Percentiles rank a stretch among this genome's conserved stretches.
Conservation (phyloP, 176 grass and related monocot genomes). For the Saccharum spontaneum region DNA sequence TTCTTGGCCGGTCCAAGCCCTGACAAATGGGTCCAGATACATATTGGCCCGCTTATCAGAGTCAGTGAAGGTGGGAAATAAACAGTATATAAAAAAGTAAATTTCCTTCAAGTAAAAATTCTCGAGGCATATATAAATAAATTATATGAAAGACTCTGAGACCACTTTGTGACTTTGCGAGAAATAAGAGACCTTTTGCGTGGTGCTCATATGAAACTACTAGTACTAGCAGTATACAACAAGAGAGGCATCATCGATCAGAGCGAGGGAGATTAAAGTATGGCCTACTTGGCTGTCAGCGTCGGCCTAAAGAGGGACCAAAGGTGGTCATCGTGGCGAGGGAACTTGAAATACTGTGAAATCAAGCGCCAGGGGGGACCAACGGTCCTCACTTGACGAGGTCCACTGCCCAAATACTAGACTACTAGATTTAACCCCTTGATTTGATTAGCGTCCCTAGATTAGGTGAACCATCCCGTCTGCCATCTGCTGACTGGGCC, state of each 20-base stretch:
- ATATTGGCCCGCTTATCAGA: background rate
- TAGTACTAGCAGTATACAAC: background rate
- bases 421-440: no score
- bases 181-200: background rate
- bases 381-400: no score
- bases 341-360: slow-evolving; percentile 10
- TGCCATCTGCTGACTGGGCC: background rate
- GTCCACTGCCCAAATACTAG: no score
- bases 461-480: background rate
- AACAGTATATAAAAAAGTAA: background rate
- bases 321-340: slow-evolving; percentile 14
- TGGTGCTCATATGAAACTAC: background rate
- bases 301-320: slow-evolving; percentile 23
- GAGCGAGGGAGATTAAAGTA: slow-evolving; percentile 6
- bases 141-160: background rate
- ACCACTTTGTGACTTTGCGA: background rate
- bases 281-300: slow-evolving; percentile 23
- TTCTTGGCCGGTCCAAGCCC: background rate
- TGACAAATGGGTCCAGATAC: background rate
- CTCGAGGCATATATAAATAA: background rate
- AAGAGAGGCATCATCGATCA: background rate
- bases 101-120: background rate
- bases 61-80: background rate
- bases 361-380: background rate
- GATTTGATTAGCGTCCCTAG: background rate